These are phyloP conservation scores for Rostrohypoxylon terebratum DNA, from an alignment of 495 filamentous ascomycete species.

Conservation along the genomic window DNA sequence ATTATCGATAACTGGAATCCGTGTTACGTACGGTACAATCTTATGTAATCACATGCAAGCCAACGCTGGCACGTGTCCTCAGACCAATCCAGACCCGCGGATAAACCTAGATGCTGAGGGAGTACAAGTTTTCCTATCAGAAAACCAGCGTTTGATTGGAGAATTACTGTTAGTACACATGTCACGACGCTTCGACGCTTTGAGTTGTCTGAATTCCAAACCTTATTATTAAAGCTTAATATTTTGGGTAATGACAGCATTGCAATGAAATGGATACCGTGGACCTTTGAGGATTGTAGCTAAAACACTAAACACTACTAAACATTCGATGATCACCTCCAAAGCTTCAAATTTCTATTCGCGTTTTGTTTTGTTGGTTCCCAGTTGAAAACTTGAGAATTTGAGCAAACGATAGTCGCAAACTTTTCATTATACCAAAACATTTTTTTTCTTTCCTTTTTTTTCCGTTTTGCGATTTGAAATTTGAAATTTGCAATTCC, in stretches of 20 bases:
- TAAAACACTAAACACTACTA: too few relatives aligned
- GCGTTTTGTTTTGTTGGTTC: conserved; percentile 27
- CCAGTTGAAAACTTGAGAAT: conserved; percentile 2
- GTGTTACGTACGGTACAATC: background rate
- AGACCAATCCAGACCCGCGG: conserved; percentile 32
- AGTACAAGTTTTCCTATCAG: conserved; percentile 32
- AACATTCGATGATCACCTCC: conserved; percentile 19
- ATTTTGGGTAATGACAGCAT: conserved; percentile 30
- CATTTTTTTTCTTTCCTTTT: background rate
- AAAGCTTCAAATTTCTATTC: conserved; percentile 15
- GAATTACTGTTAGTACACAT: conserved; percentile 37
- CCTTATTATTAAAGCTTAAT: background rate
- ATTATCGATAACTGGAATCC: conserved; percentile 1
- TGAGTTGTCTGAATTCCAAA: conserved; percentile 2
- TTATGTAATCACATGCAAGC: conserved; percentile 24
- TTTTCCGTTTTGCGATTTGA: too few relatives aligned
- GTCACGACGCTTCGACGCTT: background rate
- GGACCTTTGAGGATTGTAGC: background rate
- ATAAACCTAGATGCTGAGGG: background rate
- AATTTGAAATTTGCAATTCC: background rate
- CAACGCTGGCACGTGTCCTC: conserved; percentile 50
- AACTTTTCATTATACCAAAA: background rate
- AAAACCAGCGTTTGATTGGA: background rate
- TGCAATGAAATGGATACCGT: background rate
- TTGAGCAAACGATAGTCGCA: background rate